Evolutionary conservation across 495 filamentous ascomycete species (phyloP).

Genomic region (Penicillium herquei): DNA sequence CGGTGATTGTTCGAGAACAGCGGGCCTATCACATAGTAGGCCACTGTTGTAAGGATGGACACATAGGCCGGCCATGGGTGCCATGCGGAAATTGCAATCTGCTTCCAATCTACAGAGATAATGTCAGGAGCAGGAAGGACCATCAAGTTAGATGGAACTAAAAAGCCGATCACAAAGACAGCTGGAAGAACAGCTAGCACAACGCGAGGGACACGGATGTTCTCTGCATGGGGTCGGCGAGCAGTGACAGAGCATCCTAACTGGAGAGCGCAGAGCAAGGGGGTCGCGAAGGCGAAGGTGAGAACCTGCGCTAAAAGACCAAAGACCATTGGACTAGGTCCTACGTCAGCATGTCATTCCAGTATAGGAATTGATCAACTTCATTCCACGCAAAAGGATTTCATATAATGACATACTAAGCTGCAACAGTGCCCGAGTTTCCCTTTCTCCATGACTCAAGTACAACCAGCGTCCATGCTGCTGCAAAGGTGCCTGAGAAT

Average conservation of each 20-base stretch:
- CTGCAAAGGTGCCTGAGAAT: slow-evolving; percentile 54
- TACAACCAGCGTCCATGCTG: slow-evolving; percentile 53
- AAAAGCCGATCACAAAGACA: slow-evolving; percentile 47
- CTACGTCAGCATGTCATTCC: not conserved
- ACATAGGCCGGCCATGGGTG: slow-evolving; percentile 57
- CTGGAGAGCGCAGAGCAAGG: slow-evolving; percentile 51
- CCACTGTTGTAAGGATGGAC: slow-evolving; percentile 31
- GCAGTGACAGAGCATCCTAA: slow-evolving; percentile 53
- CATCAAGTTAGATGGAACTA: slow-evolving; percentile 52
- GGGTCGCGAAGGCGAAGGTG: slow-evolving; percentile 53
- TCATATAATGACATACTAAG: slow-evolving; percentile 43
- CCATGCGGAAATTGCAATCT: slow-evolving; percentile 58
- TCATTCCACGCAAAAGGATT: not conserved
- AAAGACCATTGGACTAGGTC: slow-evolving; percentile 43
- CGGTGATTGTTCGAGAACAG: slow-evolving; percentile 33
- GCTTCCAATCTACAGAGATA: slow-evolving; percentile 49
- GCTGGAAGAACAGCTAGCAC: slow-evolving; percentile 49
- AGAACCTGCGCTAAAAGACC: slow-evolving; percentile 54
- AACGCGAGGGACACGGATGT: slow-evolving; percentile 46
- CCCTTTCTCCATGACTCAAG: slow-evolving; percentile 57
- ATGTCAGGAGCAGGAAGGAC: slow-evolving; percentile 47
- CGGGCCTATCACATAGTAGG: slow-evolving; percentile 32
- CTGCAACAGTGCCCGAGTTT: slow-evolving; percentile 50
- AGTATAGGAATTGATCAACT: not conserved
- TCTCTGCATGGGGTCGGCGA: slow-evolving; percentile 39